phyloP scores from a whole-genome alignment of 2,329 filamentous ascomycete genomes.

The Fusarium burgessii region DNA sequence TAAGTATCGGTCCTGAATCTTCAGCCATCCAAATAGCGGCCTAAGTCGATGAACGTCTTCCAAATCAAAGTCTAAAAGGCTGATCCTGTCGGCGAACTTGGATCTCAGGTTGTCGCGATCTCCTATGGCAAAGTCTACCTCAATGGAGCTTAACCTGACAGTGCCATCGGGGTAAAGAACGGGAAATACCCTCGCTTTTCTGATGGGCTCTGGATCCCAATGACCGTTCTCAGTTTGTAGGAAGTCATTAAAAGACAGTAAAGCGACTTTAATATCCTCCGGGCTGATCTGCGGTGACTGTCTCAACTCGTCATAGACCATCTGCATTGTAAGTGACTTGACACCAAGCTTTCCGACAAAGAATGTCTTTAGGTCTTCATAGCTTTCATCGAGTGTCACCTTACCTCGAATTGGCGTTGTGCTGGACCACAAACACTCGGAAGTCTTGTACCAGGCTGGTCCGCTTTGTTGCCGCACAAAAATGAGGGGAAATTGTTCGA shows the following conservation, averaged over 20 bases:
- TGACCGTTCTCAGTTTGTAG: neutral
- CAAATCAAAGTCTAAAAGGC: slow-evolving; percentile 31
- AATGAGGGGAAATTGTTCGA: slow-evolving; percentile 15
- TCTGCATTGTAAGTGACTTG: slow-evolving; percentile 23
- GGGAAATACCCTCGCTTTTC: slow-evolving; percentile 27
- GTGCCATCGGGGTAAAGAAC: slow-evolving; percentile 9
- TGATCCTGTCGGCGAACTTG: slow-evolving; percentile 10
- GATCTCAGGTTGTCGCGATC: slow-evolving; percentile 20
- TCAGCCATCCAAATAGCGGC: slow-evolving; percentile 24
- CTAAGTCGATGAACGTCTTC: slow-evolving; percentile 19
- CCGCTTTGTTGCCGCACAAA: neutral
- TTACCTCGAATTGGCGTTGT: slow-evolving; percentile 22
- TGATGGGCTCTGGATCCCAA: slow-evolving; percentile 23
- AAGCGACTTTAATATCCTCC: slow-evolving; percentile 7
- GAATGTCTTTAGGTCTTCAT: neutral
- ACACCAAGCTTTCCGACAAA: slow-evolving; percentile 30
- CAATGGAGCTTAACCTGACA: neutral
- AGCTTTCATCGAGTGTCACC: slow-evolving; percentile 15
- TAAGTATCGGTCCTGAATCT: slow-evolving; percentile 14
- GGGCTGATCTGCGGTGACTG: neutral
- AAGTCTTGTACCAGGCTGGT: slow-evolving; percentile 20
- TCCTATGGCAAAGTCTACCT: slow-evolving; percentile 27
- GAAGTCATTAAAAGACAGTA: slow-evolving; percentile 26
- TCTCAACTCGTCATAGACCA: slow-evolving; percentile 36
- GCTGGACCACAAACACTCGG: slow-evolving; percentile 37